Conservation (phyloP, 805 yeast species). For the Lipomyces starkeyi region DNA sequence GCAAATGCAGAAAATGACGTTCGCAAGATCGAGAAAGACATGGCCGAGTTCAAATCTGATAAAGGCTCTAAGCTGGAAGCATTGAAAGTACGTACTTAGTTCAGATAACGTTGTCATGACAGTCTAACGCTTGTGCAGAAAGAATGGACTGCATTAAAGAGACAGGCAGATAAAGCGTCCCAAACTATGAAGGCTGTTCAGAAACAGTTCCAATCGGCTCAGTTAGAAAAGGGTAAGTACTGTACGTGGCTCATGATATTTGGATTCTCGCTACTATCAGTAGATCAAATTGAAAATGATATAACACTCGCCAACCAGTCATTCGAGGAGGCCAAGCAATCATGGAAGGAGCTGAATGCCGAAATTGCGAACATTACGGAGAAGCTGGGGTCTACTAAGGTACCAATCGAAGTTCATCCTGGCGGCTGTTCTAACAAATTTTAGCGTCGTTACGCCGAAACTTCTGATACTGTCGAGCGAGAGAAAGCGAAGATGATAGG, state of each 20-base stretch:
- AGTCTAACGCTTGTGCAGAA: slow-evolving; percentile 38
- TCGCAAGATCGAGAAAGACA: slow-evolving; percentile 67
- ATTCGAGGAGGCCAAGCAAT: slow-evolving; percentile 29
- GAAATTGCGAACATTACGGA: slow-evolving; percentile 40
- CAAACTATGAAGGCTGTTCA: slow-evolving; percentile 54
- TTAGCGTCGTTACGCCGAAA: slow-evolving; percentile 19
- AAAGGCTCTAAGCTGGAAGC: slow-evolving; percentile 80
- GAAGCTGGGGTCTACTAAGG: slow-evolving; percentile 24
- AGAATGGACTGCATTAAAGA: slow-evolving; percentile 55
- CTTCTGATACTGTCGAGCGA: slow-evolving; percentile 23
- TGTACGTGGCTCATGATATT: background rate
- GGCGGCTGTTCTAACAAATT: background rate
- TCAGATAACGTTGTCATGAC: slow-evolving; percentile 7
- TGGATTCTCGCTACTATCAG: background rate
- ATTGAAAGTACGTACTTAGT: slow-evolving; percentile 48
- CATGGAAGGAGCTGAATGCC: slow-evolving; percentile 27
- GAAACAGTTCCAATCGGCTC: slow-evolving; percentile 64
- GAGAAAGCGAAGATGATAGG: slow-evolving; percentile 65
- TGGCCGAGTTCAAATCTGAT: slow-evolving; percentile 77
- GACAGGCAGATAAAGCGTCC: slow-evolving; percentile 50
- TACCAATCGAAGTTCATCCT: background rate
- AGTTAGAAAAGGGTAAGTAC: slow-evolving; percentile 56
- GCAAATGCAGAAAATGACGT: slow-evolving; percentile 54
- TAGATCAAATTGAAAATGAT: slow-evolving; percentile 70
- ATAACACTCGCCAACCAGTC: slow-evolving; percentile 41